Evolutionary conservation across 345 rosid genomes (phyloP).

Genomic region (Gossypium stocksii): DNA sequence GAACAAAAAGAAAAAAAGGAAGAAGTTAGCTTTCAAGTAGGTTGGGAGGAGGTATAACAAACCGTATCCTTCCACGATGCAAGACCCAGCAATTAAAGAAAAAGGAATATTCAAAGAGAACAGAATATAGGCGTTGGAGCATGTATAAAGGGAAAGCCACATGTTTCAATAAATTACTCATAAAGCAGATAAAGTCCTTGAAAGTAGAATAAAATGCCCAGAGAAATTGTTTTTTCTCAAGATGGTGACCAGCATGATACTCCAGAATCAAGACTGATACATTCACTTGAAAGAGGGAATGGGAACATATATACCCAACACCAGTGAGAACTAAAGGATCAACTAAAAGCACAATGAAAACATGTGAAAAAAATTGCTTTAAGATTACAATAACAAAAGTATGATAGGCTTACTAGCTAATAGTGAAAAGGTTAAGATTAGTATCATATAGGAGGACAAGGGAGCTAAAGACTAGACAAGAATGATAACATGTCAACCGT

Average conservation of each 20-base stretch:
- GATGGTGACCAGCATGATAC: background rate
- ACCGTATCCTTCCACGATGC: background rate
- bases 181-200: background rate
- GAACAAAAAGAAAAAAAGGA: slow-evolving; percentile 22
- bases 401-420: background rate
- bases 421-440: background rate
- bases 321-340: background rate
- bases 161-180: background rate
- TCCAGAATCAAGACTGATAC: background rate
- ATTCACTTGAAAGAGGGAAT: background rate
- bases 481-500: background rate
- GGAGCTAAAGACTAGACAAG: background rate
- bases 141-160: background rate
- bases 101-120: background rate
- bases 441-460: background rate
- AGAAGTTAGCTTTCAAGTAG: background rate
- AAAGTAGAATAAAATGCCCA: background rate
- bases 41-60: background rate
- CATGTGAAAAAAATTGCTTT: background rate
- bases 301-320: background rate
- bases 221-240: background rate
- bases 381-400: background rate
- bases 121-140: background rate
- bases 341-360: background rate
- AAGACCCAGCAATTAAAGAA: background rate